A percentile compares a stretch with the other conserved stretches of the same genome.
Conservation (phyloP, 2,329 filamentous ascomycete species). For the Xylaria arbuscula region DNA sequence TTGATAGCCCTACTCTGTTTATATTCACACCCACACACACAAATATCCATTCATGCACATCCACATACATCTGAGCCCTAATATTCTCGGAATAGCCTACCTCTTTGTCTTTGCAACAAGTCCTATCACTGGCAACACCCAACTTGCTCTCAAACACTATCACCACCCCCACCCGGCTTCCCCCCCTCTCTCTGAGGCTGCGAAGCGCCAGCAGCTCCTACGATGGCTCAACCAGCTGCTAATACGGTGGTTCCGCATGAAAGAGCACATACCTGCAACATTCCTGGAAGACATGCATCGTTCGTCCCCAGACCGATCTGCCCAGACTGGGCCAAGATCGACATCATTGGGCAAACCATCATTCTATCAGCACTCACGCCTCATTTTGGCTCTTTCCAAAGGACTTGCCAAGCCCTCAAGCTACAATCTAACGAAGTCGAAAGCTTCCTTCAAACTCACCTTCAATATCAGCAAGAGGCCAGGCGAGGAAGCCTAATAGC, state of each 20-base stretch:
- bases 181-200: no score
- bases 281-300: constrained; percentile 3
- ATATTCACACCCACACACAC: neutral
- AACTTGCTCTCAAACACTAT: neutral
- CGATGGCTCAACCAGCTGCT: neutral
- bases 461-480: constrained; percentile 13
- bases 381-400: constrained; percentile 27
- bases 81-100: no score
- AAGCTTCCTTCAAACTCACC: constrained; percentile 22
- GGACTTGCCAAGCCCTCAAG: constrained; percentile 19
- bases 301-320: constrained; percentile 1
- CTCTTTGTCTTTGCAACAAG: neutral
- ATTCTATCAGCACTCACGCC: constrained; percentile 19
- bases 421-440: constrained; percentile 26
- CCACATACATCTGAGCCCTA: no score
- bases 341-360: constrained; percentile 32
- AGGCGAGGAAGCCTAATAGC: constrained; percentile 11
- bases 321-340: constrained; percentile 32
- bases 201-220: neutral
- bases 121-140: neutral
- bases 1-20: no score
- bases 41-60: neutral
- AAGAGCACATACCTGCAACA: constrained; percentile 20
- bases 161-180: neutral
- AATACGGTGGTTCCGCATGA: constrained; percentile 22